These are phyloP conservation scores for Neonothopanus nambi DNA, from an alignment of 1,284 basidiomycete species.

Conservation along the genomic window DNA sequence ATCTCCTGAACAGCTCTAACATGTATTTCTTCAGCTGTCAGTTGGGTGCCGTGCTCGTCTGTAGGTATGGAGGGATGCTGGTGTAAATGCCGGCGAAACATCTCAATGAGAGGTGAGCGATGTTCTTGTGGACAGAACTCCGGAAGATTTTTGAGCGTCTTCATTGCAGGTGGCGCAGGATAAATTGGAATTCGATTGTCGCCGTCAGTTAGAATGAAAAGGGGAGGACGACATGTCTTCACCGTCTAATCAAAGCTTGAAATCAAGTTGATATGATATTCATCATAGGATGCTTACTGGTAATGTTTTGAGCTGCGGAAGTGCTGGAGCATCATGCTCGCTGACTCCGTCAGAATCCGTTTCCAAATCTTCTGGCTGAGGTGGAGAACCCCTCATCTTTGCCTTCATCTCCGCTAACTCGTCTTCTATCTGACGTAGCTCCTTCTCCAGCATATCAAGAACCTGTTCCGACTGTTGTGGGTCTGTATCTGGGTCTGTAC, in stretches of 20 bases:
- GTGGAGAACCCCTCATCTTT: too few species aligned
- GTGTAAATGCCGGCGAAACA: constrained; percentile 1
- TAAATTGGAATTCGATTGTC: not conserved
- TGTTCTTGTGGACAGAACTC: constrained; percentile 8
- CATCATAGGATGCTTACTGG: too few species aligned
- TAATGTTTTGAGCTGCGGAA: too few species aligned
- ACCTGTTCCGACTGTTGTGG: too few species aligned
- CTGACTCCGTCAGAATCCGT: too few species aligned
- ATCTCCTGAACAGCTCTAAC: constrained; percentile 17
- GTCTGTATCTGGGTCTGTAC: too few species aligned
- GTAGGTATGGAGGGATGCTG: constrained; percentile 8
- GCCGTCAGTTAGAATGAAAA: not conserved
- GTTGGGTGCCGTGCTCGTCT: not conserved
- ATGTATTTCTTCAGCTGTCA: constrained; percentile 10
- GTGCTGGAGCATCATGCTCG: too few species aligned
- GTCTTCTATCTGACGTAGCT: too few species aligned
- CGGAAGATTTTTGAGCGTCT: not conserved
- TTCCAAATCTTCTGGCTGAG: too few species aligned
- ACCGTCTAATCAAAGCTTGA: not conserved
- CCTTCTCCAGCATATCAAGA: too few species aligned
- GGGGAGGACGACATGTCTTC: not conserved
- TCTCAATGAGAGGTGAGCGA: not conserved
- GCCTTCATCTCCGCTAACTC: too few species aligned
- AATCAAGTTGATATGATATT: not conserved
- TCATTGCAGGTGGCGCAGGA: not conserved